Conservation (phyloP, 345 rosid species). For the Eutrema yunnanense region DNA sequence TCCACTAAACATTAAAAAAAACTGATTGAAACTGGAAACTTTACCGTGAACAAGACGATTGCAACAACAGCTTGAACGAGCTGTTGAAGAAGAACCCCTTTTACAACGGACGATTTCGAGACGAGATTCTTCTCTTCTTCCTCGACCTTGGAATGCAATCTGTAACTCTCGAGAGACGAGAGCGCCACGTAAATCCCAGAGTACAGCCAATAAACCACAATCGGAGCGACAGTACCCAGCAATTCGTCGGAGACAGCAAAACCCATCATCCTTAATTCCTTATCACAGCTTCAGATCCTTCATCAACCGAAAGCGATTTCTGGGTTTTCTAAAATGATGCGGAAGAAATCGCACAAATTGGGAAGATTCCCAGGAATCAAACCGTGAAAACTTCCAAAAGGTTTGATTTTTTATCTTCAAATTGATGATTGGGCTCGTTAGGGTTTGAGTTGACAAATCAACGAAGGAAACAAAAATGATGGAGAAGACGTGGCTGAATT, state of each 20-base stretch:
- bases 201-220: conserved; percentile 74
- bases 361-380: neutral
- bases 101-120: conserved; percentile 59
- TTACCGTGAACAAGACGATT: conserved; percentile 62
- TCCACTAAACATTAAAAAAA: neutral
- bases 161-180: conserved; percentile 51
- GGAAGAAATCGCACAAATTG: neutral
- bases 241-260: conserved; percentile 67
- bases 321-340: neutral
- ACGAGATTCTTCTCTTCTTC: conserved; percentile 81
- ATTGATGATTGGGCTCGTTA: conserved; percentile 15
- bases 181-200: conserved; percentile 61
- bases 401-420: neutral
- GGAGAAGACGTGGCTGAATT: conserved; percentile 22
- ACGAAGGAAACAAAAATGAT: neutral
- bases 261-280: conserved; percentile 33
- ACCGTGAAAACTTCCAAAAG: neutral
- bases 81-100: conserved; percentile 85
- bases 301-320: neutral
- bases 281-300: conserved; percentile 23
- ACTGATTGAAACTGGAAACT: neutral
- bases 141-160: conserved; percentile 73
- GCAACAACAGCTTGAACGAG: conserved; percentile 72
- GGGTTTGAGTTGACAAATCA: conserved; percentile 30
- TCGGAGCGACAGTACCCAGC: conserved; percentile 71